phyloP scores from a whole-genome alignment of 768 basidiomycete genomes.

The Fistulinella prunicolor region DNA sequence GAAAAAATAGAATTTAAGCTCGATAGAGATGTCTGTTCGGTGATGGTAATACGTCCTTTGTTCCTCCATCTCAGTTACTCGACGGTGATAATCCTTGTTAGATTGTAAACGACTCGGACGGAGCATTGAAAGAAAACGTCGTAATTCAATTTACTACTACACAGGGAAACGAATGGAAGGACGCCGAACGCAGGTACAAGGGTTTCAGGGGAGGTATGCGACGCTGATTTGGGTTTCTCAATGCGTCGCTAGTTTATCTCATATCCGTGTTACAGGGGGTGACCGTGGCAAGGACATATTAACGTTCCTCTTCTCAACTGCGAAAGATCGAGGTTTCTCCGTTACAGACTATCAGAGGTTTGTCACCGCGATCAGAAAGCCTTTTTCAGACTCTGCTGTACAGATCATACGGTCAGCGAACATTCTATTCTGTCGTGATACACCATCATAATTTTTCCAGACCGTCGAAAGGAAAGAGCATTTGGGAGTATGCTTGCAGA shows the following conservation, averaged over 20 bases:
- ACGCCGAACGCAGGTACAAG: constrained; percentile 7
- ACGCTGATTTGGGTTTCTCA: background rate
- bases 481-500: constrained; percentile 15
- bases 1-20: constrained; percentile 16
- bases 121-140: constrained; percentile 12
- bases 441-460: constrained; percentile 11
- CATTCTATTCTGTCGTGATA: background rate
- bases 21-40: constrained; percentile 10
- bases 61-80: background rate
- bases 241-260: background rate
- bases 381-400: background rate
- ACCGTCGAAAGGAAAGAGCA: constrained; percentile 3
- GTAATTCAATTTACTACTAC: constrained; percentile 22
- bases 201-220: constrained; percentile 29
- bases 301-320: constrained; percentile 24
- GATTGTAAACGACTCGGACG: constrained; percentile 21
- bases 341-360: constrained; percentile 23
- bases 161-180: constrained; percentile 4
- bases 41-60: constrained; percentile 12
- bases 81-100: constrained; percentile 3
- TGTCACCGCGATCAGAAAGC: constrained; percentile 10
- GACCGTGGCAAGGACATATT: constrained; percentile 4
- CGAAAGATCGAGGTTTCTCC: constrained; percentile 15
- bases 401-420: constrained; percentile 16
- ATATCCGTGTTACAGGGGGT: constrained; percentile 14